These are phyloP conservation scores for Zymoseptoria pseudotritici DNA, from an alignment of 2,329 filamentous ascomycete species.

Conservation along the genomic window DNA sequence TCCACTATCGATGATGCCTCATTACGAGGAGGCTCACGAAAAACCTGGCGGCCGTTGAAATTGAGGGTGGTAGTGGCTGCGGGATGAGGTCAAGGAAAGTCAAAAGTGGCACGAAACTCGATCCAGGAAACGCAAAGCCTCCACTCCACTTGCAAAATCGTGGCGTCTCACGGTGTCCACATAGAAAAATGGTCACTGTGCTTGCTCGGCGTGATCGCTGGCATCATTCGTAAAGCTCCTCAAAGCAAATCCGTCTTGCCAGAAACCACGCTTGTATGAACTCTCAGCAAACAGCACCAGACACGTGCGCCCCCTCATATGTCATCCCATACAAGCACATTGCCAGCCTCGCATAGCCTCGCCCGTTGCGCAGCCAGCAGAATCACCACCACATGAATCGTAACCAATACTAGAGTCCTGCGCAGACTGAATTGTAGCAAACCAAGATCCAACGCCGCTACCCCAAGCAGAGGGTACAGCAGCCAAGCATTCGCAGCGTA, in stretches of 20 bases:
- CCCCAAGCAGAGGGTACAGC: constrained; percentile 57
- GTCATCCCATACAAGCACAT: constrained; percentile 14
- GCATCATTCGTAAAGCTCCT: too few relatives aligned
- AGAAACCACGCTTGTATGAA: not conserved
- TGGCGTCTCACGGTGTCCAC: not conserved
- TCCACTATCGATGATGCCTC: not conserved
- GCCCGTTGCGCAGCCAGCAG: constrained; percentile 24
- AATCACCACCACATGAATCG: constrained; percentile 43
- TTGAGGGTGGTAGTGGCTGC: not conserved
- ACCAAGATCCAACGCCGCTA: constrained; percentile 59
- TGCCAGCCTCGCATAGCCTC: constrained; percentile 14
- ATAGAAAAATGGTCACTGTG: not conserved
- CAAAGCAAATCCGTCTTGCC: not conserved
- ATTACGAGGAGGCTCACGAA: not conserved
- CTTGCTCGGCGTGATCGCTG: too few relatives aligned
- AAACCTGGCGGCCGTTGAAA: not conserved
- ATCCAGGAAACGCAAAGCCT: not conserved
- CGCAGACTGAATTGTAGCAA: constrained; percentile 29
- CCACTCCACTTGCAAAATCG: not conserved
- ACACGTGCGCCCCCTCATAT: not conserved
- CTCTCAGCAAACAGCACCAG: not conserved
- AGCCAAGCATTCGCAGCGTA: constrained; percentile 59
- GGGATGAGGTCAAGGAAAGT: not conserved
- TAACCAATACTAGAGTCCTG: constrained; percentile 36
- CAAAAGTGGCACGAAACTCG: not conserved